These are phyloP conservation scores for Yamadazyma ubonensis DNA, from an alignment of 805 yeast species.

Conservation along the genomic window DNA sequence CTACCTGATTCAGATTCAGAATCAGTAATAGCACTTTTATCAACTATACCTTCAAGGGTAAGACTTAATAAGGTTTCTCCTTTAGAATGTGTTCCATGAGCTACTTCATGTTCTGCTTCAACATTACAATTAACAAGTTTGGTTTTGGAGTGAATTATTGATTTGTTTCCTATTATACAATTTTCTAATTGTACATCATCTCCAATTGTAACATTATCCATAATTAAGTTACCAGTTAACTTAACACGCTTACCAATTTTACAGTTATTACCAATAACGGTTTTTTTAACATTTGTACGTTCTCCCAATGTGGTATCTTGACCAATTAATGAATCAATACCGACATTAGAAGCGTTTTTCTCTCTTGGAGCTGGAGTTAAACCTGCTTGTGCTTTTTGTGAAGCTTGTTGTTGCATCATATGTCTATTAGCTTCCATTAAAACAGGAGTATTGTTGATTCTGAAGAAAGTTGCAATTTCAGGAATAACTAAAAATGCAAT, in stretches of 20 bases:
- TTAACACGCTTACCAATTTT: constrained; percentile 82
- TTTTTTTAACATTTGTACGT: constrained; percentile 79
- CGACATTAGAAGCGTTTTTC: constrained; percentile 69
- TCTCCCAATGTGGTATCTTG: constrained; percentile 68
- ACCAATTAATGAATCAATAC: constrained; percentile 84
- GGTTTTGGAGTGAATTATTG: constrained; percentile 60
- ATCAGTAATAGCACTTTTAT: too few relatives aligned
- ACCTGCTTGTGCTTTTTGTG: constrained; percentile 8
- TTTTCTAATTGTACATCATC: constrained; percentile 84
- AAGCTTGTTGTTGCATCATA: constrained; percentile 64
- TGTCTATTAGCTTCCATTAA: constrained; percentile 88
- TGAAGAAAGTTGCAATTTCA: constrained; percentile 62
- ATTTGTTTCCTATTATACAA: constrained; percentile 76
- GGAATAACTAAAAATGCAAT: constrained; percentile 75
- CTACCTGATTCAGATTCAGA: too few relatives aligned
- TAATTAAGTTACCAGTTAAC: constrained; percentile 78
- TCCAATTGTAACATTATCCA: constrained; percentile 68
- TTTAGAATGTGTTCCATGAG: constrained; percentile 52
- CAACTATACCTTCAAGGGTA: constrained; percentile 41
- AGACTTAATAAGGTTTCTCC: constrained; percentile 56
- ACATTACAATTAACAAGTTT: constrained; percentile 79
- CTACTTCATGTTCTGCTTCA: constrained; percentile 74
- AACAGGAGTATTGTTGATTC: constrained; percentile 76
- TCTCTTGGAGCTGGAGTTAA: constrained; percentile 30
- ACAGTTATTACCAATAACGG: constrained; percentile 76